Evolutionary conservation across 1,139 yeast genomes (phyloP), one percentile per base, ranked within the genome.

Genomic region (Kazachstania sp.): DNA sequence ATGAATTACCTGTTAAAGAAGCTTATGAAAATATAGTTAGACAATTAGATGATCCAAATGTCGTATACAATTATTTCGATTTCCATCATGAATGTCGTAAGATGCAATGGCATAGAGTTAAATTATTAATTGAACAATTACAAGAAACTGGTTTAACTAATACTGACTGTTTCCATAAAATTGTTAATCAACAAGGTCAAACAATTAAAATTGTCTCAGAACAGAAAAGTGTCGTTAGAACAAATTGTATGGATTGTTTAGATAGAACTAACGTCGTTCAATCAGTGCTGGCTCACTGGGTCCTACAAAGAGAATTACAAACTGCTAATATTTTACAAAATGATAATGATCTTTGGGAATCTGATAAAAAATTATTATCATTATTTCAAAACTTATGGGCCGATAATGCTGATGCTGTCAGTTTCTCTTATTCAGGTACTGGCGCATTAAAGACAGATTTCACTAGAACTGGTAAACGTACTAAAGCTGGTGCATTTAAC

Each of bases 211-310:
- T 57, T 47, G 58, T 54, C 46, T 66, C 48, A 69, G 47, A 63
- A 40, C 99, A 92, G 69, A 59, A 68, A 18, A 79, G 86, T 47
- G 75, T 84, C 15, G 95, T 92, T 32, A 78, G 98, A 64, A 86
- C 98, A 13, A 92, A 92, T 68, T 92, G 98, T 73, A 94, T 92
- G 97, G 99, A 92, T 70, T 92, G 98, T 15, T 30, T 38, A 18
- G 98, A 92, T 67, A 81, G 98, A 68, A 92, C 99, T 20, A 92
- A 92, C 63, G 98, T 92, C 44, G 98, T 92, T 28, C 98, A 92
- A 70, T 83, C 95, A 15, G 86, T 87, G 49, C 69, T 92, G 51
- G 97, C 86, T 5, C 81, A 92, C 51, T 86, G 94, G 87, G 81
- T 83, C 46, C 74, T 94, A 56, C 95, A 87, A 65, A 72, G 71